Evolutionary conservation across 2,329 filamentous ascomycete species (phyloP).

Genomic region (Xylariales sp.): DNA sequence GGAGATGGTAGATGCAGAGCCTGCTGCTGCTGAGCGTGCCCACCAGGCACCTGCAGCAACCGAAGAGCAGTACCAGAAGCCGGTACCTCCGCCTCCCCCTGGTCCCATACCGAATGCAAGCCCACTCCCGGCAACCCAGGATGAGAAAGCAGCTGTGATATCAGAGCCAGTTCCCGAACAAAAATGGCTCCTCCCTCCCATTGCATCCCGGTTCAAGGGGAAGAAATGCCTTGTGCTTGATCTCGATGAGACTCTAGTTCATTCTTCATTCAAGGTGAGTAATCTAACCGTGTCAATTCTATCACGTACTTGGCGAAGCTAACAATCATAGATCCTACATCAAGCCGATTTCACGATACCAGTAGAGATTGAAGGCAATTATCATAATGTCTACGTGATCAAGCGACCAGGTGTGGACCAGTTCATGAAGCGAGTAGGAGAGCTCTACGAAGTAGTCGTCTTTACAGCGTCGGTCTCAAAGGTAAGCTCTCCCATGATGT

Average conservation of each 20-base stretch:
- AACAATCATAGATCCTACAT: conserved; percentile 69
- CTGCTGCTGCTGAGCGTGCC: conserved; percentile 38
- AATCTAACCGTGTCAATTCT: neutral
- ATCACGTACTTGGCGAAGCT: neutral
- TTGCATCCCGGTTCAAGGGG: conserved; percentile 73
- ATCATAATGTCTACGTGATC: conserved; percentile 99
- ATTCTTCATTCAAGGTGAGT: conserved; percentile 95
- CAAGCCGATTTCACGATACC: conserved; percentile 99
- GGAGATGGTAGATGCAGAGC: conserved; percentile 61
- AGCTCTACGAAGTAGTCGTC: conserved; percentile 96
- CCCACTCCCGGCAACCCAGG: conserved; percentile 30
- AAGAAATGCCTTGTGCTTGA: conserved; percentile 94
- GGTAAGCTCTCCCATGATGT: conserved; percentile 42
- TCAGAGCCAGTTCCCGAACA: conserved; percentile 44
- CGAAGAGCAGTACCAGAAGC: conserved; percentile 35
- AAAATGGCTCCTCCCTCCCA: conserved; percentile 75
- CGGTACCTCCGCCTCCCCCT: conserved; percentile 42
- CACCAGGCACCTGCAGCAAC: conserved; percentile 33
- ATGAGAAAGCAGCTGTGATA: conserved; percentile 39
- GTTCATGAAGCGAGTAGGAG: conserved; percentile 97
- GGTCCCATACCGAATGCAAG: conserved; percentile 35
- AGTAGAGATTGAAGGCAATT: conserved; percentile 97
- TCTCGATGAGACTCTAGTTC: conserved; percentile 92
- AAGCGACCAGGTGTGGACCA: conserved; percentile 97
- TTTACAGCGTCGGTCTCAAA: conserved; percentile 99